Evolutionary conservation across 441 rosid species (phyloP).

Genomic region (Melastoma candidum): DNA sequence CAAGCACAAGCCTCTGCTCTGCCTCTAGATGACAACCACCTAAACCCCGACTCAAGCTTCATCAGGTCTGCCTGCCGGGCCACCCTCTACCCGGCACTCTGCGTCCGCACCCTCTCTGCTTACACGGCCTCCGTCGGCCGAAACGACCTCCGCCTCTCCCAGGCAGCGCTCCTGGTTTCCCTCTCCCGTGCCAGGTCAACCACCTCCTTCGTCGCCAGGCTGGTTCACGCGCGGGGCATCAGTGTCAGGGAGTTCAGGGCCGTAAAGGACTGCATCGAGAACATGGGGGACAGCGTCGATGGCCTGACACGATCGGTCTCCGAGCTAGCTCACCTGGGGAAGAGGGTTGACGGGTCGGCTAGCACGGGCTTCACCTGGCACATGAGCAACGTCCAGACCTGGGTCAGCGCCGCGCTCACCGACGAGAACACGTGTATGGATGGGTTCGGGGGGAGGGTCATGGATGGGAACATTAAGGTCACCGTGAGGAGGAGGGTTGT

Average conservation of each 20-base stretch:
- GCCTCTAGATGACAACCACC: not conserved
- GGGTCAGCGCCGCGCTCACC: slow-evolving; percentile 43
- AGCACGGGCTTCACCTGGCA: slow-evolving; percentile 41
- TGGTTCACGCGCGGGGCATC: slow-evolving; percentile 26
- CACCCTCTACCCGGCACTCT: slow-evolving; percentile 62
- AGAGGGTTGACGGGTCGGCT: slow-evolving; percentile 12
- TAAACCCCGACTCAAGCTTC: slow-evolving; percentile 27
- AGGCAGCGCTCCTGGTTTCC: slow-evolving; percentile 60
- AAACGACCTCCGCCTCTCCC: slow-evolving; percentile 34
- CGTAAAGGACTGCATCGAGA: slow-evolving; percentile 63
- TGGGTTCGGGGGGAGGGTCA: slow-evolving; percentile 19
- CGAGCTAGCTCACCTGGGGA: slow-evolving; percentile 36
- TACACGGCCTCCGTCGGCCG: slow-evolving; percentile 20
- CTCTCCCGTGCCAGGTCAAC: slow-evolving; percentile 46
- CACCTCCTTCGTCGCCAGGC: slow-evolving; percentile 29
- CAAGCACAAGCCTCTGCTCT: slow-evolving; percentile 13
- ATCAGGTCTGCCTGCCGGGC: slow-evolving; percentile 49
- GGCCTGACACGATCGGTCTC: slow-evolving; percentile 40
- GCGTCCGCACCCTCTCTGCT: slow-evolving; percentile 22
- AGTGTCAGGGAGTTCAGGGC: slow-evolving; percentile 44
- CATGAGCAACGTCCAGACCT: slow-evolving; percentile 30
- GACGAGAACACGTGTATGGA: slow-evolving; percentile 34
- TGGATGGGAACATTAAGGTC: slow-evolving; percentile 19
- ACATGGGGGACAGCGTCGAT: slow-evolving; percentile 51
- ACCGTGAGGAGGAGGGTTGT: slow-evolving; percentile 14